Conservation (phyloP, 2,329 filamentous ascomycete genomes). For the Calonectria pteridis region DNA sequence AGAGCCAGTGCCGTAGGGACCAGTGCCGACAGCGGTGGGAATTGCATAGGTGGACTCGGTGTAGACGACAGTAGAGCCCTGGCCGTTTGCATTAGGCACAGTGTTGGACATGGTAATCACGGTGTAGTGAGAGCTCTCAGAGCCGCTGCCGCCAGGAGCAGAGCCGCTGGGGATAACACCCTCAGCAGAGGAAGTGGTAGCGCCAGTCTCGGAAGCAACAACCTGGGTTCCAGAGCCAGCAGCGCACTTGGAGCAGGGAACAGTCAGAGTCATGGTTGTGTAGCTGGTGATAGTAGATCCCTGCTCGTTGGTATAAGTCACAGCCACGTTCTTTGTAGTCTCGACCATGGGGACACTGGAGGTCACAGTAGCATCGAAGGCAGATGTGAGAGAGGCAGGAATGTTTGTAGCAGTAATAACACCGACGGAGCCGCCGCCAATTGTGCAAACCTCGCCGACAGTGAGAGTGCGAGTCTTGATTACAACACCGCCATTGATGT, state of each 20-base stretch:
- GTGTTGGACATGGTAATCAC: conserved; percentile 29
- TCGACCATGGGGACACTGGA: conserved; percentile 31
- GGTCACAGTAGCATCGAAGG: conserved; percentile 29
- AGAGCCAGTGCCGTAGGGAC: neutral
- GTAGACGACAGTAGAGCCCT: conserved; percentile 29
- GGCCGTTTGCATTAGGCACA: conserved; percentile 30
- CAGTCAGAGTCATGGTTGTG: conserved; percentile 25
- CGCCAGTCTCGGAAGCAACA: conserved; percentile 5
- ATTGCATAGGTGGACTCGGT: conserved; percentile 30
- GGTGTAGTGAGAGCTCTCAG: conserved; percentile 20
- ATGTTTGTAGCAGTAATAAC: conserved; percentile 32
- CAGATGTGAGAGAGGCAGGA: conserved; percentile 26
- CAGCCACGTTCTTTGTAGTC: conserved; percentile 29
- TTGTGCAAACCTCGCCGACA: conserved; percentile 41
- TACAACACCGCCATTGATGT: conserved; percentile 36
- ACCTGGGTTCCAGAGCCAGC: neutral
- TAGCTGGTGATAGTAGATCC: conserved; percentile 25
- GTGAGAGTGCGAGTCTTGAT: conserved; percentile 44
- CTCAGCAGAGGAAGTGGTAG: neutral
- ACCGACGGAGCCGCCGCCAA: conserved; percentile 39
- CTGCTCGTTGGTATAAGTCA: conserved; percentile 27
- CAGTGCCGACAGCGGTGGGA: conserved; percentile 20
- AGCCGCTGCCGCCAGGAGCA: neutral
- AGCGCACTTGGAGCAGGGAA: conserved; percentile 26
- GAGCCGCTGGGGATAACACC: neutral